These are phyloP conservation scores for Hamamelis virginiana DNA, from an alignment of 164 flowering plant genomes.

Conservation along the genomic window DNA sequence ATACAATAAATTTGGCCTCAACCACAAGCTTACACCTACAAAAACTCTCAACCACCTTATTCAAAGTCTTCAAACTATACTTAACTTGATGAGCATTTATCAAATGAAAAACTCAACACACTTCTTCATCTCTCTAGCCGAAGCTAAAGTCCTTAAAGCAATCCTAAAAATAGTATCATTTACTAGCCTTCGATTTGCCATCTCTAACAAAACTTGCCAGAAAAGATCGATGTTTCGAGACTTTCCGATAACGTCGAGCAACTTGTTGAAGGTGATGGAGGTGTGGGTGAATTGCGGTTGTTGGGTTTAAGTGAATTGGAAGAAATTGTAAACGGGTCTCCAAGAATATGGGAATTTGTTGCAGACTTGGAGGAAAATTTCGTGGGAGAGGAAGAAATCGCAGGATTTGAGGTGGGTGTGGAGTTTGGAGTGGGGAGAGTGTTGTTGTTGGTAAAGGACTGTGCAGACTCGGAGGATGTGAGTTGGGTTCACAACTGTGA, in stretches of 20 bases:
- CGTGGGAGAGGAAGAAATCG: conserved; percentile 52
- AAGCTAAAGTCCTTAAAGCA: conserved; percentile 56
- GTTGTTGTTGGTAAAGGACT: conserved; percentile 72
- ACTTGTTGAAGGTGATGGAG: conserved; percentile 67
- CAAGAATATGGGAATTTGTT: conserved; percentile 77
- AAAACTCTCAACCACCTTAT: conserved; percentile 56
- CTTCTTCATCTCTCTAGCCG: conserved; percentile 75
- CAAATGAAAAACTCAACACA: conserved; percentile 81
- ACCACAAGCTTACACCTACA: conserved; percentile 55
- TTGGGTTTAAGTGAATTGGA: conserved; percentile 44
- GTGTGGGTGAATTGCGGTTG: conserved; percentile 54
- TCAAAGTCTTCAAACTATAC: conserved; percentile 56
- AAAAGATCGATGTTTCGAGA: conserved; percentile 66
- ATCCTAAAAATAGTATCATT: conserved; percentile 55
- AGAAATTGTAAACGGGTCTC: conserved; percentile 73
- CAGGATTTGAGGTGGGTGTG: conserved; percentile 37
- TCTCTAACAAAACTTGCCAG: conserved; percentile 52
- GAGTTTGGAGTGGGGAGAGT: conserved; percentile 51
- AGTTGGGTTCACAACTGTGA: conserved; percentile 37
- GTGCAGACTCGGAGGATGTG: conserved; percentile 75
- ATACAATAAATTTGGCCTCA: conserved; percentile 66
- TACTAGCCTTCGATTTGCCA: conserved; percentile 41
- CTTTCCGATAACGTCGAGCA: conserved; percentile 61
- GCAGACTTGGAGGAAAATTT: conserved; percentile 89
- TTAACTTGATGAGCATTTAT: conserved; percentile 54